A percentile compares a stretch with the other conserved stretches of the same genome.
Evolutionary conservation across 306 rosid species (phyloP).

Genomic region (Malus sylvestris): DNA sequence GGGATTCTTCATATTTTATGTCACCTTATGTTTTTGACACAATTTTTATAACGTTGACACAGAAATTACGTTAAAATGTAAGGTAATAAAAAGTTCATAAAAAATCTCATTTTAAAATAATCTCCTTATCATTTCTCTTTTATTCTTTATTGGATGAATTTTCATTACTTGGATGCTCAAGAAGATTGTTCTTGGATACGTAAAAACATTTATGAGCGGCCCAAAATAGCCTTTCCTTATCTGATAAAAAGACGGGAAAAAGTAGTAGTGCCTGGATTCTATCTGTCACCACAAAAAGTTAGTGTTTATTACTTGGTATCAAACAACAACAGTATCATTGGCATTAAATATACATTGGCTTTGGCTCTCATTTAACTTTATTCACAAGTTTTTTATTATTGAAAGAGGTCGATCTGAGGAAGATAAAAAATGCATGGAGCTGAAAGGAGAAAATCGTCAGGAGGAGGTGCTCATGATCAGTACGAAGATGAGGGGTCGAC

Average conservation of each 20-base stretch:
- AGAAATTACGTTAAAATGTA: too few species aligned
- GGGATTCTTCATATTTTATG: too few species aligned
- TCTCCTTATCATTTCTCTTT: fast-evolving
- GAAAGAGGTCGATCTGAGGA: neutral
- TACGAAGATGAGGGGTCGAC: conserved; percentile 6
- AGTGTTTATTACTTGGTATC: neutral
- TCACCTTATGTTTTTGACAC: too few species aligned
- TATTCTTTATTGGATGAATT: too few species aligned
- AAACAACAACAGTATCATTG: neutral
- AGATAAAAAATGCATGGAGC: neutral
- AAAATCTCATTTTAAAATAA: too few species aligned
- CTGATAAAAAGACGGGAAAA: neutral
- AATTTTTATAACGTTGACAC: too few species aligned
- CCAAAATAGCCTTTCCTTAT: neutral
- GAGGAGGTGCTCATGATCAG: neutral
- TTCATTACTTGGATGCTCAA: neutral
- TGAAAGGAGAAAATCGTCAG: neutral
- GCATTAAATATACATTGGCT: neutral
- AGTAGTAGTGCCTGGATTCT: neutral
- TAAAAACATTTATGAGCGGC: neutral
- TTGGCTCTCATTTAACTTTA: neutral
- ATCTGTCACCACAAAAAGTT: conserved; percentile 2
- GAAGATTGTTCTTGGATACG: neutral
- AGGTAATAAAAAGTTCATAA: fast-evolving
- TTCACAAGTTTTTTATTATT: neutral